Evolutionary conservation across 1,284 basidiomycete species (phyloP), one percentile per base, ranked within the genome.

Genomic region (Cerrena zonata): DNA sequence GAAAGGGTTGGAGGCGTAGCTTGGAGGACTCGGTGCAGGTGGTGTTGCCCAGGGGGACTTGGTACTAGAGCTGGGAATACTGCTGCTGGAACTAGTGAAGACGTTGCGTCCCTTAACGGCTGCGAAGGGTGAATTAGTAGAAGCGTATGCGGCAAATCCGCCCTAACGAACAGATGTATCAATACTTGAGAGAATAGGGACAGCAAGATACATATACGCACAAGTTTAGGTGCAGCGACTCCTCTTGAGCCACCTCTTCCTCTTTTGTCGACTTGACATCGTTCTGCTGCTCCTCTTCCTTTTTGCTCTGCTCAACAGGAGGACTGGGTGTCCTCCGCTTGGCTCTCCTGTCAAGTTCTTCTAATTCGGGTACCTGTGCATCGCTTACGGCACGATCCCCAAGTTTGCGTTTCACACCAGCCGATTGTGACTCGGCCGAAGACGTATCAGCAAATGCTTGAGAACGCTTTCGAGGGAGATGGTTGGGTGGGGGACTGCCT

Each of bases 91-190:
- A 15, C 44, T 27, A 15, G 59, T 10, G 23, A 88, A 86, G 24
- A 87, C 58, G 58, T 77, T 85, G 52, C 82, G 76, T 46, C 84
- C 85, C 57, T 81, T 82, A 54, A 85, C 77, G 47, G 76, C 66
- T 7, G 82, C 78, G 57, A 89, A 89, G 3, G 86, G 86, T 0
- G 86, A 88, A 50, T 69, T 76, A 5, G 78, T 70, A 1, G 83
- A 82, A 11, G 85, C 85, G 56, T 86, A 89, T 0, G 84, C 81
- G 77, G 84, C 82, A 64, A 89, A 89, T 25, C 86, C 86, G 47
- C 76, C 66, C 80, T 56, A 48, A 56, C 49, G 48, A 30, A 43
- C n/a, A 15, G 12, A 37, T 12, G 39, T n/a, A n/a, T 34, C 11
- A 38, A 40, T 26, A 23, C 30, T 13, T 25, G 12, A 38, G 22